These are phyloP conservation scores for Penicillium freii DNA, from an alignment of 2,329 filamentous ascomycete genomes.

Conservation along the genomic window DNA sequence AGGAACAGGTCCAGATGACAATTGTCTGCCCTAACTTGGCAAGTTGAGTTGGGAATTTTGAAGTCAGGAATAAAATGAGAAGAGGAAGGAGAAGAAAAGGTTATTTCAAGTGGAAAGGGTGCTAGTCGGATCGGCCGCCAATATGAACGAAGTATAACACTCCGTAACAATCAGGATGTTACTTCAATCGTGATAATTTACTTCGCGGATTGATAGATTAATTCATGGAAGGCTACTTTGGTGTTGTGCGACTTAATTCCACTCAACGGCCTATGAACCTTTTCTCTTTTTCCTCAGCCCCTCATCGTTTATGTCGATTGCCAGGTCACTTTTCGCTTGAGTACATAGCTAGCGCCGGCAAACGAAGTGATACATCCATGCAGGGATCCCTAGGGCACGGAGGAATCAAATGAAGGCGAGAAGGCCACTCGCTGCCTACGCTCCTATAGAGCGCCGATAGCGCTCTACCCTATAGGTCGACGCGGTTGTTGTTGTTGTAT, in stretches of 20 bases:
- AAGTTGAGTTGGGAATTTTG: background rate
- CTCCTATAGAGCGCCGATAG: too few species aligned
- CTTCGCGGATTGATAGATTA: background rate
- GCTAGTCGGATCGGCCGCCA: too few species aligned
- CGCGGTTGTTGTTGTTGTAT: too few species aligned
- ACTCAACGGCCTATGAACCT: background rate
- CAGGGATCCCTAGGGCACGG: background rate
- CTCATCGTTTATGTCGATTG: background rate
- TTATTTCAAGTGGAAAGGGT: background rate
- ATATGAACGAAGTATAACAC: background rate
- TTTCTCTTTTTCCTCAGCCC: background rate
- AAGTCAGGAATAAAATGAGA: background rate
- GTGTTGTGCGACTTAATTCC: background rate
- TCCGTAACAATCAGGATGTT: background rate
- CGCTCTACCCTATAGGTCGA: too few species aligned
- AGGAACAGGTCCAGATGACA: slow-evolving; percentile 2
- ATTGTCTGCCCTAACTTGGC: background rate
- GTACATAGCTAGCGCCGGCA: background rate
- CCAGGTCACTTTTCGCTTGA: background rate
- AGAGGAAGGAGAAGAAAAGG: background rate
- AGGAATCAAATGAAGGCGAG: background rate
- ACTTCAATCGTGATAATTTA: background rate
- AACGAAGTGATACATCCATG: background rate
- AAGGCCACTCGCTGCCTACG: too few species aligned
- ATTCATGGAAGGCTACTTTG: background rate